Base-by-base conservation (phyloP, 2,329 filamentous ascomycete genomes). In the Penicillium frequentans region DNA sequence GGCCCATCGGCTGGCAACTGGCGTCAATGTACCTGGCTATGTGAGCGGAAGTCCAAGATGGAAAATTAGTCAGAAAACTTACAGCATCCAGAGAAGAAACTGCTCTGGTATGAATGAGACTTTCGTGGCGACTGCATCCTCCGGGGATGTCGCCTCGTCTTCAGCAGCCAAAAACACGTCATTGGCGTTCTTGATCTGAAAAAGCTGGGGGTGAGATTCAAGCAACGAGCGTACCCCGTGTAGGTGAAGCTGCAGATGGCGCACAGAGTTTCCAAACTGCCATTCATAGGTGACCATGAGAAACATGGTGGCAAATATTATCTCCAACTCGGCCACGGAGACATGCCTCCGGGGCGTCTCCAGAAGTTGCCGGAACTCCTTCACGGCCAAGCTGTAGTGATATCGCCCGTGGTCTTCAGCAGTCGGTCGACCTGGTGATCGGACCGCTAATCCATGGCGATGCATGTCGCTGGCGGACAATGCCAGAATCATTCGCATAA, bases 401-500 rank as follows among this genome's bases (percentile, higher is more conserved):
- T 70, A 72, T 14, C 68, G 66, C 1, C 65, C 71, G 39, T 70
- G 70, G 31, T 72, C 66, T 45, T 69, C 67, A 3, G 70, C 66
- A 2, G 70, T 68, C 2, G 68, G 64, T 37, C 64, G 64, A 35
- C 68, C 69, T 1, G 68, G 63, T 2, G 66, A 64, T 35, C 62
- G 60, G 3, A 66, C 56, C 3, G 67, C 56, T 7, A 74, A 52
- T 2, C 69, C 70, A 45, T 68, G 67, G 7, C 71, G 68, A 54
- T 75, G 63, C 70, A 75, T 73, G 33, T 75, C 73, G 49, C 64
- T 74, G 4, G 72, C 71, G 2, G 73, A 69, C 11, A 73, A 53
- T 1, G 73, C 73, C 24, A 75, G 56, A n/a, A 75, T 72, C 71
- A 75, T 74, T 16, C 73, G 69, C 73, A 75, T 75, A 21, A 75